A percentile compares a stretch with the other conserved stretches of the same genome.
phyloP scores from a whole-genome alignment of 306 rosid genomes.

The Styphnolobium japonicum region DNA sequence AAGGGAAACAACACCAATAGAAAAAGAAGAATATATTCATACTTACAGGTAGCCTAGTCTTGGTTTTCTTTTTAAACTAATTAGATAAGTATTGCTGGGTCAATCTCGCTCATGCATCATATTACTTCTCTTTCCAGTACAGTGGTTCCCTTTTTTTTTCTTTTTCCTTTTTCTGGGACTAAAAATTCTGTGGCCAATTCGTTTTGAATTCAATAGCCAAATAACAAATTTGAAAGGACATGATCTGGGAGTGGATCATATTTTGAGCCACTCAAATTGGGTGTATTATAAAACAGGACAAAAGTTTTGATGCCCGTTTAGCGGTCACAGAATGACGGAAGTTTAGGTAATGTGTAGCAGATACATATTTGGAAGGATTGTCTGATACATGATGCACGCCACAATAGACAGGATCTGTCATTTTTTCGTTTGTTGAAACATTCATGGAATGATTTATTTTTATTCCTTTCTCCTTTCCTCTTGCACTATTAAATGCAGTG shows the following conservation, averaged over 20 bases:
- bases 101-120: neutral
- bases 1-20: neutral
- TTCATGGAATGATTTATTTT: neutral
- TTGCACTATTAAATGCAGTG: too few species aligned
- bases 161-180: neutral
- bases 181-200: neutral
- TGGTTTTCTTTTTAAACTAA: neutral
- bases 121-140: neutral
- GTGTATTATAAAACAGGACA: neutral
- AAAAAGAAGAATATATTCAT: neutral
- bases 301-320: neutral
- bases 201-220: neutral
- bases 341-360: neutral
- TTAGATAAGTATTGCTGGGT: neutral
- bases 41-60: neutral
- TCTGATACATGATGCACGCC: neutral
- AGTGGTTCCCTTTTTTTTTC: constrained; percentile 3
- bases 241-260: neutral
- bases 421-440: neutral
- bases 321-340: too few species aligned
- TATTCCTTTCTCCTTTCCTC: neutral
- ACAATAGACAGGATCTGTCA: neutral
- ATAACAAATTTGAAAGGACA: neutral
- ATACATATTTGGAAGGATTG: neutral
- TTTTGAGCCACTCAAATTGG: neutral